Evolutionary conservation across 2,329 filamentous ascomycete species (phyloP).

Genomic region (Xylariaceae sp.): DNA sequence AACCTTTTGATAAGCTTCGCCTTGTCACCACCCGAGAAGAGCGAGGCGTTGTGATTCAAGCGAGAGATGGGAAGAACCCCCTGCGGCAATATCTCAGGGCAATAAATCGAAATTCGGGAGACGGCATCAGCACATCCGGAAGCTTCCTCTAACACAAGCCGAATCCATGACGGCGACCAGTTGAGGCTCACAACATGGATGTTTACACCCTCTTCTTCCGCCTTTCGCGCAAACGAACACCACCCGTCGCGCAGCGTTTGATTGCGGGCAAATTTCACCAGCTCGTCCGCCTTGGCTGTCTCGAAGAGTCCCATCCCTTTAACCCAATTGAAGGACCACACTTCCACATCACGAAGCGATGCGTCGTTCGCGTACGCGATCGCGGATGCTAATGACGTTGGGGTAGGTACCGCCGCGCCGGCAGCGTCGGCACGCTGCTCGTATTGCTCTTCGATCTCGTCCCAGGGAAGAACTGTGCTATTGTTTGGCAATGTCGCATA

Average conservation of each 20-base stretch:
- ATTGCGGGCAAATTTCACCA: conserved; percentile 7
- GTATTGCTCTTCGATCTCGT: conserved; percentile 12
- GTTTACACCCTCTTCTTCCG: background rate
- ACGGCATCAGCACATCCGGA: conserved; percentile 6
- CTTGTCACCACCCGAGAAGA: conserved; percentile 12
- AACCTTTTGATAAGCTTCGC: conserved; percentile 1
- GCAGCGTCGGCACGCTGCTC: conserved; percentile 6
- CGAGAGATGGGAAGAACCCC: conserved; percentile 4
- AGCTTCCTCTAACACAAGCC: conserved; percentile 9
- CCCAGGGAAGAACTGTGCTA: conserved; percentile 10
- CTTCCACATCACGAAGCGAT: conserved; percentile 9
- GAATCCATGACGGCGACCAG: conserved; percentile 12
- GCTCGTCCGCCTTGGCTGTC: conserved; percentile 2
- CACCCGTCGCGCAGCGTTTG: conserved; percentile 13
- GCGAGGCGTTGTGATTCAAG: conserved; percentile 5
- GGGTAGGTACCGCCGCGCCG: background rate
- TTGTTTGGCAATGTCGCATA: conserved; percentile 11
- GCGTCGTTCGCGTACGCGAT: conserved; percentile 9
- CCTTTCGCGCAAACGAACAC: conserved; percentile 9
- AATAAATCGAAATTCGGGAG: conserved; percentile 4
- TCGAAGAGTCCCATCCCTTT: conserved; percentile 12
- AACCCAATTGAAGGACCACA: conserved; percentile 11
- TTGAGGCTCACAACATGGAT: conserved; percentile 14
- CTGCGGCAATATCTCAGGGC: conserved; percentile 10
- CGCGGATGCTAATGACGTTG: conserved; percentile 5